Base-by-base conservation (phyloP, 2,329 filamentous ascomycete genomes). In the Colletotrichum tropicicola region DNA sequence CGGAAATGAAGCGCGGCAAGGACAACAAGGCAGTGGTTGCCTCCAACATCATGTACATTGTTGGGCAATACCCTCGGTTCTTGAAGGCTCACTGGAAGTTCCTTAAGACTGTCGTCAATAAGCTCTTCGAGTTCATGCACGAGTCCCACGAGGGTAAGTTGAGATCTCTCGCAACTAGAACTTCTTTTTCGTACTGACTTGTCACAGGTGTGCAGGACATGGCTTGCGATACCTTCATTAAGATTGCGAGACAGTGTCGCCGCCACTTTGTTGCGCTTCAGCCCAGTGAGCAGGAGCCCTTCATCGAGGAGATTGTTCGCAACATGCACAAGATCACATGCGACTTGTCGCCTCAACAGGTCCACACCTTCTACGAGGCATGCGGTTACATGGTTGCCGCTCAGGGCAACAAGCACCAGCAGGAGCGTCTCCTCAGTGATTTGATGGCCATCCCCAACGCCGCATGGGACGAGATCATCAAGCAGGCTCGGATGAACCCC, bases 21-120 rank as follows among this genome's bases (percentile, higher is more conserved):
- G 96, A 99, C 83, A 99, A 99, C 87, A 99, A 99, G 78, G 96
- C 96, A 12, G 96, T 99, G 9, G 96, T 99, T 41, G 96, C 96
- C 68, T 97, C 93, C 81, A 99, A 99, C 82, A 99, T 99, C 74
- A 99, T 99, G 96, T 99, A 99, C 78, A 99, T 99, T 81, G 96
- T 99, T 67, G 96, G 96, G 64, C 96, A 99, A 76, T 99, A 99
- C 75, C 96, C 96, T 37, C 92, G 96, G 19, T 99, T 99, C 82
- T 83, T 99, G 73, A 99, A 99, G 83, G 96, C 96, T 2, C 96
- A 99, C 79, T 99, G 96, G 96, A 99, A 99, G 78, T 99, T 99
- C 82, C 84, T 99, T 60, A 99, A 99, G 89, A 99, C 96, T 3
- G 96, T 99, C 17, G 96, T 99, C 74, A 99, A 99, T 82, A 99